Conservation (phyloP, 2,329 filamentous ascomycete genomes). For the Myriangium duriaei region DNA sequence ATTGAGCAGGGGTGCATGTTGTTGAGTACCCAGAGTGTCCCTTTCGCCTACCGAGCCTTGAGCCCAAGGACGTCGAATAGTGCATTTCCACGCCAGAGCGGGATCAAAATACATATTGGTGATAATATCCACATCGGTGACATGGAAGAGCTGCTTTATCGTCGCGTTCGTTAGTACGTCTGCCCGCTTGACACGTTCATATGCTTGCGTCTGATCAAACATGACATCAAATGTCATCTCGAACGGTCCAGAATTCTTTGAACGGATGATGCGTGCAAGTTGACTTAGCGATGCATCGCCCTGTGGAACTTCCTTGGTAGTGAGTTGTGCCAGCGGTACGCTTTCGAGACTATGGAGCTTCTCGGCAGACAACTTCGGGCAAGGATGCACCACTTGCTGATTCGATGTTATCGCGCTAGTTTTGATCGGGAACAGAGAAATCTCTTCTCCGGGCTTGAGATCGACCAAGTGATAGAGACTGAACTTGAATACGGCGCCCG, state of each 20-base stretch:
- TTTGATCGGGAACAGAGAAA: not conserved
- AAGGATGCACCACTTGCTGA: not conserved
- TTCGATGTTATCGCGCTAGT: too few species aligned
- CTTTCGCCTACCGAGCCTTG: too few species aligned
- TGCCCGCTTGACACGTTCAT: conserved; percentile 16
- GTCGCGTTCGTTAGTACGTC: not conserved
- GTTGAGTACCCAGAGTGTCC: too few species aligned
- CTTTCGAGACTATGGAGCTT: not conserved
- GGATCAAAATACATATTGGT: conserved; percentile 31
- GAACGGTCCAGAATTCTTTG: conserved; percentile 41
- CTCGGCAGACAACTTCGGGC: not conserved
- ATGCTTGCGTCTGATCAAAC: conserved; percentile 29
- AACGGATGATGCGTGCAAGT: conserved; percentile 20
- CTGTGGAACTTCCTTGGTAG: not conserved
- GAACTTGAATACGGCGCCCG: not conserved
- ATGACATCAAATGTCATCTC: conserved; percentile 43
- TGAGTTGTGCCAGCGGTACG: not conserved
- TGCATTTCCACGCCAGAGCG: conserved; percentile 37
- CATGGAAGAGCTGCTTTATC: conserved; percentile 20
- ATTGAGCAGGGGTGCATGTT: too few species aligned
- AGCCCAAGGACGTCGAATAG: too few species aligned
- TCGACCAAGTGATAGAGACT: not conserved
- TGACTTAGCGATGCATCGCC: not conserved
- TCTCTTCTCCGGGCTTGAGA: not conserved
- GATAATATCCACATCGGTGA: conserved; percentile 21